Evolutionary conservation across 192 early-diverging fungal species (phyloP), one percentile per base, ranked within the genome.

Genomic region (Coemansia sp.): DNA sequence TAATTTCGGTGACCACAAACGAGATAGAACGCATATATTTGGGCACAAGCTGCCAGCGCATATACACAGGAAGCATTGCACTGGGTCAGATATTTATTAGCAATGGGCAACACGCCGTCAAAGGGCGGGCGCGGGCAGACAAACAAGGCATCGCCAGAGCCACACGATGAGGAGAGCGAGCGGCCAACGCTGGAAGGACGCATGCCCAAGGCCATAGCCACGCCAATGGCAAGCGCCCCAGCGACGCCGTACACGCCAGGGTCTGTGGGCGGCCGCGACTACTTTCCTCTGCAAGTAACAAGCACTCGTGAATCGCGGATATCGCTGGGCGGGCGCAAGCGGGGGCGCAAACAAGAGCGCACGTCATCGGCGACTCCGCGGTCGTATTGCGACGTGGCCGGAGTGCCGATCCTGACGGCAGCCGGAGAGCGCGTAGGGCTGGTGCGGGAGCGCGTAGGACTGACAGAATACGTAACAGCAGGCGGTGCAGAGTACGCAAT

Each of bases 401-500:
- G 78, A 2, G 22, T 59, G 68, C 69, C 78, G 14, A 81, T 81
- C 31, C 73, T 81, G 62, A 74, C 78, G n/a, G 78, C 69, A 11
- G 4, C 66, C 19, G 61, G 70, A 22, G 66, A 65, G 66, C 68
- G 72, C 35, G 57, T 74, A 25, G 29, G 63, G 41, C 69, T 81
- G 64, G 49, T 66, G 27, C 61, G 52, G 16, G 67, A 50, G 41
- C 64, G 48, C 47, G 49, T 83, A 27, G 41, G 67, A 43, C 76
- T 83, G 58, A 83, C 82, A 16, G 75, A 83, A 71, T 83, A 83
- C 64, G 63, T 83, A 39, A 74, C 82, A 59, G 75, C 70, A 21
- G 57, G 55, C 26, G 82, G 82, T n/a, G 76, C 72, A 3, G 72
- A 81, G 73, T 68, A 69, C 47, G 76, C 82, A 16, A 65, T 83